Percentiles rank a stretch among this genome's conserved stretches.
Conservation (phyloP, 108 stramenopile species). For the Licmophora abbreviata region DNA sequence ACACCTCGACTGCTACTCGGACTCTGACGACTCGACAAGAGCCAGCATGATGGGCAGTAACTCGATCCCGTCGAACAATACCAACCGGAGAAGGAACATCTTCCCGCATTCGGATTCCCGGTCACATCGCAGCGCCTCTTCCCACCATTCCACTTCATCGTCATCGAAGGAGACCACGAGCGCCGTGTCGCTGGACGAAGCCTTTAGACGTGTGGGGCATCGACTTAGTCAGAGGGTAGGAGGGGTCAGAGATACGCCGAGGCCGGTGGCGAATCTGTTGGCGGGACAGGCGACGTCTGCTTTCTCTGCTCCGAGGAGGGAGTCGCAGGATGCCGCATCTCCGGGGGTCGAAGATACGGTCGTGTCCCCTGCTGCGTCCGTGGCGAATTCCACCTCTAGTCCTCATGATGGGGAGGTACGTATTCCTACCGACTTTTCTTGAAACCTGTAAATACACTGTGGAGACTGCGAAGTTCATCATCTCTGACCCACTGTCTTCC, state of each 20-base stretch:
- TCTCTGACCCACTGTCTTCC: neutral
- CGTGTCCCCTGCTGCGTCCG: neutral
- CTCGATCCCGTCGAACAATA: too few species aligned
- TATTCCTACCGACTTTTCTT: neutral
- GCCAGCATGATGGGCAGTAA: too few species aligned
- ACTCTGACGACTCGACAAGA: too few species aligned
- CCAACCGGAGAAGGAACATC: too few species aligned
- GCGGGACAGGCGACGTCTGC: neutral
- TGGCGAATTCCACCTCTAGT: neutral
- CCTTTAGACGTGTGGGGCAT: slow-evolving; percentile 29
- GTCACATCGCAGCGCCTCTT: too few species aligned
- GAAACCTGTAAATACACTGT: neutral
- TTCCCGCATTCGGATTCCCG: too few species aligned
- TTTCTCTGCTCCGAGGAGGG: neutral
- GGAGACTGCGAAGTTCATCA: neutral
- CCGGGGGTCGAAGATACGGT: neutral
- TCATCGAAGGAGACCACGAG: neutral
- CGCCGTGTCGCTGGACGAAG: slow-evolving; percentile 17
- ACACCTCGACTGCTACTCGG: too few species aligned
- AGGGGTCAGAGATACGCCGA: slow-evolving; percentile 8
- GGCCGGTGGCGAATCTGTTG: neutral
- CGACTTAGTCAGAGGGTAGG: slow-evolving; percentile 21
- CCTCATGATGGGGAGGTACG: neutral
- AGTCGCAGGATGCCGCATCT: neutral
- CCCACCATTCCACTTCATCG: too few species aligned